Base-by-base conservation (phyloP, 805 yeast species). In the Saccharomyces eubayanus region DNA sequence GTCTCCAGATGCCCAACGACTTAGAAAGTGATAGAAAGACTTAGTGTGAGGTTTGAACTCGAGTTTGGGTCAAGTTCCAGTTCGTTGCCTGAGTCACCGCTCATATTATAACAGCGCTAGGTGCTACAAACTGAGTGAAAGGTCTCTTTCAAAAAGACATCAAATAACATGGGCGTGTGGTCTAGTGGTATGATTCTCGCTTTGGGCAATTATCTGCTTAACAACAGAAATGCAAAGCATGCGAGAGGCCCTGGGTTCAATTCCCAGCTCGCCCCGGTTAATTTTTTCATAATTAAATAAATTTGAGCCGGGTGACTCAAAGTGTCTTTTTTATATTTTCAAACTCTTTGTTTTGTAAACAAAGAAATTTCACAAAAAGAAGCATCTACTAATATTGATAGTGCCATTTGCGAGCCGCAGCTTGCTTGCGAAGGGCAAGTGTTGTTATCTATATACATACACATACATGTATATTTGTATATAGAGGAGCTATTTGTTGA, bases 201-300 rank as follows among this genome's bases (percentile, higher is more conserved):
- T 68, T 68, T 68, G 70, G 70, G 70, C 61, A 59, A 58, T 27
- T 36, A 8, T 21, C 43, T 36, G 41, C 24, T 2, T 24, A 14
- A 3, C 6, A 16, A 36, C 21, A 16, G 43, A 21, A 36, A 10
- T 24, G 16, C 43, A 36, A 56, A 61, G 58, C 57, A 59, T 75
- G 78, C 75, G 78, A 74, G 78, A 74, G 78, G 78, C 77, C 78
- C 78, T 73, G 78, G 78, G 78, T 75, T 75, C 78, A 74, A 75
- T 74, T 75, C 78, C 78, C 79, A 72, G 78, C 62, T 57, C 62
- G 67, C 65, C 67, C 67, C 65, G 2, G 16, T 16, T 3, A 6
- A 31, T 11, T 31, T 31, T 36, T 36, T 8, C 6, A 3, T 28
- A 28, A 3, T 2, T 4, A 3, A 28, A 4, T 2, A 2, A 1